Percentiles rank a stretch among this genome's conserved stretches.
Evolutionary conservation across 2,329 filamentous ascomycete species (phyloP).

Genomic region (Fusarium anthophilum): DNA sequence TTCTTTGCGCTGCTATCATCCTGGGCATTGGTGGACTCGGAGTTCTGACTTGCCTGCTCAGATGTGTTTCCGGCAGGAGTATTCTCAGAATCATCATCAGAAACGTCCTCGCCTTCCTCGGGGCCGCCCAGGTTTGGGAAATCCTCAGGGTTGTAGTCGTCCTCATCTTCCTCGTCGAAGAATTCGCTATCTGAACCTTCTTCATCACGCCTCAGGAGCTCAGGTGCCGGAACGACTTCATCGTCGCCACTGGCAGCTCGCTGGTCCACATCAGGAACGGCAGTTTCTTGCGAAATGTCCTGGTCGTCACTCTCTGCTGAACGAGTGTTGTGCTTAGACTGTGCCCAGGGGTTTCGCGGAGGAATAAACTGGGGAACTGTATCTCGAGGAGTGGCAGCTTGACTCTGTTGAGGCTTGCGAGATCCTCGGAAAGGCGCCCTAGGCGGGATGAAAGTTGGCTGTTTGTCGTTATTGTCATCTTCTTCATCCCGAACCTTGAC

Average conservation of each 20-base stretch:
- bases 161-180: slow-evolving; percentile 19
- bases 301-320: neutral
- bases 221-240: neutral
- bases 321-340: slow-evolving; percentile 14
- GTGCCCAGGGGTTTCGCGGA: slow-evolving; percentile 13
- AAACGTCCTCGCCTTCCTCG: slow-evolving; percentile 8
- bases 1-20: slow-evolving; percentile 4
- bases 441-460: slow-evolving; percentile 21
- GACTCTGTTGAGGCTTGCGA: slow-evolving; percentile 4
- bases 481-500: slow-evolving; percentile 1
- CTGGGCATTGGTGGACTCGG: neutral
- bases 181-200: neutral
- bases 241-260: neutral
- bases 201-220: slow-evolving; percentile 11
- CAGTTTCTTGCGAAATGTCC: neutral
- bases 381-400: slow-evolving; percentile 7
- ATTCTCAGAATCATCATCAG: neutral
- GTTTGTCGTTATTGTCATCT: neutral
- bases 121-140: slow-evolving; percentile 4
- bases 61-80: neutral
- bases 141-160: neutral
- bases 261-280: neutral
- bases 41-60: neutral
- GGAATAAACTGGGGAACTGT: slow-evolving; percentile 11
- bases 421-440: slow-evolving; percentile 16